Conservation (phyloP, 2,329 filamentous ascomycete species). For the Sporothrix protearum region DNA sequence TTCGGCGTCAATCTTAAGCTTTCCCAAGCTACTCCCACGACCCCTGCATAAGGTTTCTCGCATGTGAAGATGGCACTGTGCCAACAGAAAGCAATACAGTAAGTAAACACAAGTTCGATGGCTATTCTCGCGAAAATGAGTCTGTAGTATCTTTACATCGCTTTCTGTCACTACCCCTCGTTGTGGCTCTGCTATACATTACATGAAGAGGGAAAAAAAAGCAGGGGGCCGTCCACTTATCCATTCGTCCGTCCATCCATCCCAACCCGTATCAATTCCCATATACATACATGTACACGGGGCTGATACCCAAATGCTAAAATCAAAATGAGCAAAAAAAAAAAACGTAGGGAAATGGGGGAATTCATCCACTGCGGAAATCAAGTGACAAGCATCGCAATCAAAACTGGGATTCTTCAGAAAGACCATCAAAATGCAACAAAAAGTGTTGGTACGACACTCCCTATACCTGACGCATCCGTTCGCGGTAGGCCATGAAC, state of each 20-base stretch:
- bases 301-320: neutral
- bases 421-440: too few species aligned
- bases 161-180: neutral
- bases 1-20: neutral
- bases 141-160: neutral
- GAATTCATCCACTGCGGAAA: neutral
- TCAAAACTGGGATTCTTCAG: too few species aligned
- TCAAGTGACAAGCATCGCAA: neutral
- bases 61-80: neutral
- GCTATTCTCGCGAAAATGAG: neutral
- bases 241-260: neutral
- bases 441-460: neutral
- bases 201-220: neutral
- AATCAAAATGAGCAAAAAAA: neutral
- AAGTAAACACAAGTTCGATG: too few species aligned
- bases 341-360: neutral
- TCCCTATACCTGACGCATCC: conserved; percentile 36
- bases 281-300: too few species aligned
- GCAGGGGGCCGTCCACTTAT: neutral
- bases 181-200: neutral
- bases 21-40: neutral
- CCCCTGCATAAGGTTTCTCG: neutral
- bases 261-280: neutral
- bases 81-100: too few species aligned
- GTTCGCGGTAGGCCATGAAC: conserved; percentile 50